Base-by-base conservation (phyloP, 2,329 filamentous ascomycete species). In the Sarocladiaceae sp. region DNA sequence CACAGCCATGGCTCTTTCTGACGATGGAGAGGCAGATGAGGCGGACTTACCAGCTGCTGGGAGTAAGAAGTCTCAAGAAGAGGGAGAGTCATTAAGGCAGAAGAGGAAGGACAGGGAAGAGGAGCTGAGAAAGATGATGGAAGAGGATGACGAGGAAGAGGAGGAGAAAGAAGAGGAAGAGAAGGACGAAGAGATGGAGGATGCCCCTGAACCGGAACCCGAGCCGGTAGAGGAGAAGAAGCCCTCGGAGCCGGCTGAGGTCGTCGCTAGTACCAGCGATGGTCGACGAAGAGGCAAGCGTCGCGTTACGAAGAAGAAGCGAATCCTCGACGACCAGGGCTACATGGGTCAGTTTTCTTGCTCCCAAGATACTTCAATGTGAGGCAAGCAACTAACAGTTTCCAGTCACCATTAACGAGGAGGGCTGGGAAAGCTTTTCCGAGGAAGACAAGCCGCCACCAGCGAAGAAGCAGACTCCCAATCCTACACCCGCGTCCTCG, bases 391-490 rank as follows among this genome's bases (percentile, higher is more conserved):
- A 56, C 46, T 13, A 13, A 48, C 12, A 15, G 42, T 53, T 39
- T 55, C 35, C 60, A 94, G 92, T 96, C 28, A 96, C 91, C 2
- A 87, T 86, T 58, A 88, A 95, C 68, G 90, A 96, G 63, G 71
- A 80, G 0, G 86, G 79, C 0, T 97, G 92, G 92, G 92, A 97
- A 66, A 93, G 88, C 0, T 96, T 95, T 71, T 96, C 90, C 0
- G 92, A 97, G 65, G 91, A 96, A 57, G 91, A 96, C 58, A 80
- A 84, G 20, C 75, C 76, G 28, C 68, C 71, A 8, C 61, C 71
- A 1, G 59, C 64, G 54, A 82, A 82, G 64, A 83, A 82, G 62
- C 62, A 73, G 6, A 86, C 83, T 55, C 57, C 69, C 50, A 59
- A 70, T 54, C 57, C 70, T 51, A 73, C 72, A 1, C 69, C 73